phyloP scores from a whole-genome alignment of 345 rosid genomes.

The Eucalyptus sideroxylon region DNA sequence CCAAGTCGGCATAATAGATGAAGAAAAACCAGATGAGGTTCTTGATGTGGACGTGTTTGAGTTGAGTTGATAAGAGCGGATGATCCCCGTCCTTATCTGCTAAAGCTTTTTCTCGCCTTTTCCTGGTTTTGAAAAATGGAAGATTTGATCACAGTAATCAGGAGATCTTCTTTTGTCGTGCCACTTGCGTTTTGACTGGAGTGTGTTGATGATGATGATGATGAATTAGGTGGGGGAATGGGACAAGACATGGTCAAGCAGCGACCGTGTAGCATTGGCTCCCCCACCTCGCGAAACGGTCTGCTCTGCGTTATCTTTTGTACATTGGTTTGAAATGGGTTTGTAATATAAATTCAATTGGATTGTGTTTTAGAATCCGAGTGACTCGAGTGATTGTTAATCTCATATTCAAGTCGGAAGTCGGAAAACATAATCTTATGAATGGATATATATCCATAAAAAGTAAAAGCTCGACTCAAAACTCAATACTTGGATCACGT shows the following conservation, averaged over 20 bases:
- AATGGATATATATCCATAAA: not conserved
- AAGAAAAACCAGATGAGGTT: not conserved
- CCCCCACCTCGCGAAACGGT: not conserved
- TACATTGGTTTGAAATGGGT: too few species aligned
- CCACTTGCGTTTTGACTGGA: not conserved
- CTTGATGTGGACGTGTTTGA: not conserved
- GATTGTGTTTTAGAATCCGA: not conserved
- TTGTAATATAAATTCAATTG: too few species aligned
- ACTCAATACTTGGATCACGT: too few species aligned
- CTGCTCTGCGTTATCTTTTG: not conserved
- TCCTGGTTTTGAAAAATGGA: not conserved
- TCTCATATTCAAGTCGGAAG: not conserved
- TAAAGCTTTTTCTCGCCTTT: not conserved
- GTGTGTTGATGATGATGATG: not conserved
- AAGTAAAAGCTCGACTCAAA: not conserved
- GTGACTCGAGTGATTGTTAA: not conserved
- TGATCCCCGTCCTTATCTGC: not conserved
- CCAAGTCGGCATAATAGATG: not conserved
- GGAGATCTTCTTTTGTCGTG: not conserved
- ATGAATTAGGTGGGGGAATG: not conserved
- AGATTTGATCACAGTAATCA: too few species aligned
- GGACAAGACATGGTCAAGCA: not conserved
- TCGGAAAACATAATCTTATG: not conserved
- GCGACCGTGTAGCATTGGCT: not conserved
- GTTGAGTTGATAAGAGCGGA: not conserved